These are phyloP conservation scores for Pythium aristosporum DNA, from an alignment of 352 stramenopile genomes.

Conservation along the genomic window DNA sequence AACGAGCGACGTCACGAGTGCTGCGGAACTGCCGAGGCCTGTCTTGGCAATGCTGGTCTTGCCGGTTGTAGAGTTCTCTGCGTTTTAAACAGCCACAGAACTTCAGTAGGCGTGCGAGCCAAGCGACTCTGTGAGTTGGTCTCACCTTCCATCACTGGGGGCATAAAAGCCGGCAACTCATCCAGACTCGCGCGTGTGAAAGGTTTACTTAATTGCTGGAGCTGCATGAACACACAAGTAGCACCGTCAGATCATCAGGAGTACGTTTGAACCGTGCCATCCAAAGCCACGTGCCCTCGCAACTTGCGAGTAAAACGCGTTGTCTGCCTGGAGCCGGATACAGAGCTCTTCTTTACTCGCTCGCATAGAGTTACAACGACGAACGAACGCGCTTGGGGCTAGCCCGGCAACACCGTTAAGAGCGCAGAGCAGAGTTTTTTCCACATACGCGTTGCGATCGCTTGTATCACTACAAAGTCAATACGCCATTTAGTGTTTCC, in stretches of 20 bases:
- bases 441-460: constrained; percentile 88
- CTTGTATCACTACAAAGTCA: constrained; percentile 31
- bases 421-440: constrained; percentile 84
- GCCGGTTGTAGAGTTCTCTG: background rate
- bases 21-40: constrained; percentile 94
- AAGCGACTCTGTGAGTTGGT: background rate
- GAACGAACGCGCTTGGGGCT: constrained; percentile 19
- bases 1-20: constrained; percentile 94
- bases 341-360: constrained; percentile 34
- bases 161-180: constrained; percentile 83
- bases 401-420: constrained; percentile 63
- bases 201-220: constrained; percentile 58
- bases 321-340: constrained; percentile 92
- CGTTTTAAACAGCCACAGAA: background rate
- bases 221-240: constrained; percentile 30
- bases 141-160: constrained; percentile 59
- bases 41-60: constrained; percentile 85
- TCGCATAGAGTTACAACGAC: constrained; percentile 31
- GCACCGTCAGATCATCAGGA: background rate
- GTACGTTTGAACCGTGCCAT: background rate
- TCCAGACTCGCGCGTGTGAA: constrained; percentile 66
- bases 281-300: constrained; percentile 34
- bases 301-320: constrained; percentile 97
- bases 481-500: background rate
- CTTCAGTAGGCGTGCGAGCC: background rate